phyloP scores from a whole-genome alignment of 768 basidiomycete genomes.

The Sarcomyxa edulis region DNA sequence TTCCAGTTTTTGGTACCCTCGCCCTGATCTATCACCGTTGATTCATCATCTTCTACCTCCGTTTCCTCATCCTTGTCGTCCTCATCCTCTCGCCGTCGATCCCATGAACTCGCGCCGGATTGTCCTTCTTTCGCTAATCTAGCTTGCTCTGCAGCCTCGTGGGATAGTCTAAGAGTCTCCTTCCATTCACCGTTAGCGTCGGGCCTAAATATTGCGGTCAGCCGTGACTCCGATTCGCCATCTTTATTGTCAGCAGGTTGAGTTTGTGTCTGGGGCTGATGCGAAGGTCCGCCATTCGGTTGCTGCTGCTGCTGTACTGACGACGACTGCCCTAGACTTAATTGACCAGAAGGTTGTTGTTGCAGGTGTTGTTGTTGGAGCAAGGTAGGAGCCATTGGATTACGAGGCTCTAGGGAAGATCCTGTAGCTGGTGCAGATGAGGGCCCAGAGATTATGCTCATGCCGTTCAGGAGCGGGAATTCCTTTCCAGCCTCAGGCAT shows the following conservation, averaged over 20 bases:
- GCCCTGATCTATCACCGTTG: conserved; percentile 58
- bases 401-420: conserved; percentile 47
- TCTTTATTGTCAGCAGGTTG: conserved; percentile 41
- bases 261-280: conserved; percentile 24
- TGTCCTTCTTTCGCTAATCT: conserved; percentile 30
- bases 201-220: conserved; percentile 84
- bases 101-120: conserved; percentile 43
- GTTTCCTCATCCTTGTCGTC: conserved; percentile 73
- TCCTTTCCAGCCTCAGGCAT: conserved; percentile 76
- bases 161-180: conserved; percentile 65
- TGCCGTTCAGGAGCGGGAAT: conserved; percentile 59
- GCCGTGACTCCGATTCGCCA: conserved; percentile 40
- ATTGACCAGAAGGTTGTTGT: conserved; percentile 25
- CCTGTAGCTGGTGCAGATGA: conserved; percentile 43
- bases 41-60: conserved; percentile 61
- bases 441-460: conserved; percentile 47
- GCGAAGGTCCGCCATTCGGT: conserved; percentile 19
- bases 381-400: conserved; percentile 35
- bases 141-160: conserved; percentile 54
- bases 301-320: conserved; percentile 19
- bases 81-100: conserved; percentile 49
- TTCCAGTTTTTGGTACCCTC: conserved; percentile 79
- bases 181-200: conserved; percentile 86
- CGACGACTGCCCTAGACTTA: conserved; percentile 24
- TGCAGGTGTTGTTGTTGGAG: conserved; percentile 31